Evolutionary conservation across 75 land plant genomes (phyloP).

Genomic region (Pinus tabuliformis): DNA sequence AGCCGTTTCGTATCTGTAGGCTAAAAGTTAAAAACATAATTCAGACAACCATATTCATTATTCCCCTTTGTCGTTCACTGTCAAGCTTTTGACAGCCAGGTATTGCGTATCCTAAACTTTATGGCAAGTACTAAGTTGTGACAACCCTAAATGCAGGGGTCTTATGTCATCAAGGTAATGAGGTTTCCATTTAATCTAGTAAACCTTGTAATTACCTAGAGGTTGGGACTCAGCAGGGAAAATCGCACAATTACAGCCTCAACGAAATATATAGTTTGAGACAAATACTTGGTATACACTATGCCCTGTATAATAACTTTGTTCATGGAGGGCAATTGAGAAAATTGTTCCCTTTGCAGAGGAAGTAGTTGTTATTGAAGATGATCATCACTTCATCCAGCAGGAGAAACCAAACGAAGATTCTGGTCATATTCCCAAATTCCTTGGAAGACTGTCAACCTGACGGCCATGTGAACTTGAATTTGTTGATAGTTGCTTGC

Average conservation of each 20-base stretch:
- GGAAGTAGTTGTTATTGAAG: too few species aligned
- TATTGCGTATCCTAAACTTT: not conserved
- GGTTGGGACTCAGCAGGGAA: too few species aligned
- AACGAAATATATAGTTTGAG: too few species aligned
- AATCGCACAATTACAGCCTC: not conserved
- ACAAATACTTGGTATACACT: conserved; percentile 11
- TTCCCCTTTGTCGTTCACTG: too few species aligned
- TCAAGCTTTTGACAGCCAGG: not conserved
- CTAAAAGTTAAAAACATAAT: not conserved
- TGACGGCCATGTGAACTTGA: not conserved
- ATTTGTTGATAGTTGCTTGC: not conserved
- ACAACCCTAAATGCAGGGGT: not conserved
- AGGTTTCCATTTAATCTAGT: not conserved
- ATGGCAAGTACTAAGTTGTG: not conserved
- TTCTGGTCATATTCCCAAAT: conserved; percentile 28
- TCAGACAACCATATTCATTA: not conserved
- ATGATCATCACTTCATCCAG: too few species aligned
- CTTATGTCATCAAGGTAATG: not conserved
- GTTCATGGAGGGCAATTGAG: conserved; percentile 28
- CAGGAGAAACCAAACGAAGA: conserved; percentile 37
- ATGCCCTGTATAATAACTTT: conserved; percentile 27
- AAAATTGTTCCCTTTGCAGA: not conserved
- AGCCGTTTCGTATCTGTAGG: not conserved
- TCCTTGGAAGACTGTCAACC: conserved; percentile 17
- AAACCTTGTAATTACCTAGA: too few species aligned